phyloP scores from a whole-genome alignment of 345 rosid species.

The Hibiscus syriacus region DNA sequence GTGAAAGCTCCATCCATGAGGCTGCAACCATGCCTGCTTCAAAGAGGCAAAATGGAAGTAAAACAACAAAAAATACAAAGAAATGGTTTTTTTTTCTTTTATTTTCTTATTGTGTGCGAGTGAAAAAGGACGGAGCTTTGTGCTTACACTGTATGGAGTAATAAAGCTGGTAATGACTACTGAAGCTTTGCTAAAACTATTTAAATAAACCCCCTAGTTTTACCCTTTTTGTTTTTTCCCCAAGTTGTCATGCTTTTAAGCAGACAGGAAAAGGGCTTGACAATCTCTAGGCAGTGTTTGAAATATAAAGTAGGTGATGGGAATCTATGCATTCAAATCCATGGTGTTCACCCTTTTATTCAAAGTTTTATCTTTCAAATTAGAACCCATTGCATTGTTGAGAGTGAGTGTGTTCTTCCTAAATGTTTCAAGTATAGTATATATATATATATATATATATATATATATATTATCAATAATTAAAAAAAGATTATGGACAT shows the following conservation, averaged over 20 bases:
- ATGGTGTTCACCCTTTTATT: background rate
- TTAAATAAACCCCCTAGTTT: background rate
- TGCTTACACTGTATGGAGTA: constrained; percentile 3
- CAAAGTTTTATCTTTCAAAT: too few species aligned
- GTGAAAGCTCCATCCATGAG: constrained; percentile 42
- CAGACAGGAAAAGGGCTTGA: constrained; percentile 13
- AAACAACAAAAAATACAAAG: background rate
- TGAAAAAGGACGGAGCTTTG: constrained; percentile 12
- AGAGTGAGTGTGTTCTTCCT: too few species aligned
- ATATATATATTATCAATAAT: too few species aligned
- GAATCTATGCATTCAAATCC: constrained; percentile 24
- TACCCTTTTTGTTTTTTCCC: background rate
- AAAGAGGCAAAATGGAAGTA: constrained; percentile 22
- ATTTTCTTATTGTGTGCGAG: background rate
- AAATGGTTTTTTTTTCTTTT: background rate
- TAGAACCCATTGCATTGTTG: too few species aligned
- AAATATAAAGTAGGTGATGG: constrained; percentile 20
- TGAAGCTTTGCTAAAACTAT: background rate
- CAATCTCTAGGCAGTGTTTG: constrained; percentile 8
- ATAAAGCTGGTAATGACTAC: constrained; percentile 2
- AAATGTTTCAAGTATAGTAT: too few species aligned
- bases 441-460: too few species aligned
- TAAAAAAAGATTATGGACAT: too few species aligned
- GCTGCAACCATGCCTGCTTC: constrained; percentile 29
- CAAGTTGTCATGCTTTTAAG: background rate